Conservation (phyloP, 495 filamentous ascomycete species). For the Patellaria atrata region DNA sequence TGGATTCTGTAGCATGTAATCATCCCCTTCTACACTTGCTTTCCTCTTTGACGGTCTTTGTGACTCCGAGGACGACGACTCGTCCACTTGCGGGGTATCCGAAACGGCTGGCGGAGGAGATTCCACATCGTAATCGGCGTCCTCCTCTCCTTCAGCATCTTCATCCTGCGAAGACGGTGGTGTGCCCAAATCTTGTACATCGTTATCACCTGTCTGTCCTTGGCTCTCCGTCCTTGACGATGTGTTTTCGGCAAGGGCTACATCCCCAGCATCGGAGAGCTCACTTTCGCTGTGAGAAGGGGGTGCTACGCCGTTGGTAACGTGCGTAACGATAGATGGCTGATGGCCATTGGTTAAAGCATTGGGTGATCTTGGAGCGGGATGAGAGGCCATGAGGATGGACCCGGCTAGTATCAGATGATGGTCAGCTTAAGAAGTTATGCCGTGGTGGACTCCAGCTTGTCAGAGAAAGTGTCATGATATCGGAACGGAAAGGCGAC, state of each 20-base stretch:
- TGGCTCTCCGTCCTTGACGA: conserved; percentile 14
- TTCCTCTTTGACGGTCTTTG: conserved; percentile 62
- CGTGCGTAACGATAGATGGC: conserved; percentile 28
- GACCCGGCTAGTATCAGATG: conserved; percentile 24
- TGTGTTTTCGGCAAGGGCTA: conserved; percentile 17
- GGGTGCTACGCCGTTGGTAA: conserved; percentile 27
- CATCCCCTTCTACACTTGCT: conserved; percentile 52
- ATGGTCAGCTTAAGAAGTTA: conserved; percentile 24
- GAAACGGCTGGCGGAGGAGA: conserved; percentile 31
- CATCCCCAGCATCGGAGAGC: conserved; percentile 26
- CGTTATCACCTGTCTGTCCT: conserved; percentile 20
- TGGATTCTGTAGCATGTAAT: conserved; percentile 81
- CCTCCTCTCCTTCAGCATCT: conserved; percentile 54
- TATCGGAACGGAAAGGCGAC: conserved; percentile 23
- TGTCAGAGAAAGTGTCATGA: conserved; percentile 15
- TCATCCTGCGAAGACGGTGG: conserved; percentile 41
- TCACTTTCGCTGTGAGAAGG: conserved; percentile 38
- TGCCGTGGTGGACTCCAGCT: conserved; percentile 14
- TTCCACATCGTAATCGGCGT: conserved; percentile 64
- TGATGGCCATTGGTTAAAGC: conserved; percentile 35
- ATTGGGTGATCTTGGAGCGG: conserved; percentile 28
- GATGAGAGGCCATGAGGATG: conserved; percentile 22
- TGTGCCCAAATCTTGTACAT: conserved; percentile 31
- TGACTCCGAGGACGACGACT: conserved; percentile 53
- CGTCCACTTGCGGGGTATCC: conserved; percentile 29